Conservation (phyloP, 345 rosid species). For the Moricandia moricandioides region DNA sequence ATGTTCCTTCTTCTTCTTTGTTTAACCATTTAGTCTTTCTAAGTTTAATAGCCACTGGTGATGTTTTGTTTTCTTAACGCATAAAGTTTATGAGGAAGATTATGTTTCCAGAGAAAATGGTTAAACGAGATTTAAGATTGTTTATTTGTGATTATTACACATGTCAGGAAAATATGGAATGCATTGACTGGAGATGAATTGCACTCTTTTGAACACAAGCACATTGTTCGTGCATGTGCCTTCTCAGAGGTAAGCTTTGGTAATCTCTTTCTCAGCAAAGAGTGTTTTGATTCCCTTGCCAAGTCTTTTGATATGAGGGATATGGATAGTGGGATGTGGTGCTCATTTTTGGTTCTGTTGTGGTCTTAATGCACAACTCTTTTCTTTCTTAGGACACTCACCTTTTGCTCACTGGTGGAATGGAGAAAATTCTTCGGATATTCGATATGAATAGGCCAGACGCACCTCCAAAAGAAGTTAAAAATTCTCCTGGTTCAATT, state of each 20-base stretch:
- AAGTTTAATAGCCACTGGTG: not conserved
- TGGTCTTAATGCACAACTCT: constrained; percentile 11
- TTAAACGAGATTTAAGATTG: not conserved
- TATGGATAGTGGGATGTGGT: constrained; percentile 11
- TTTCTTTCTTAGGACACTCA: constrained; percentile 63
- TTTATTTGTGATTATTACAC: not conserved
- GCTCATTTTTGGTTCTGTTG: not conserved
- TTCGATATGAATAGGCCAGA: constrained; percentile 84
- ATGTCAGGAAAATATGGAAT: constrained; percentile 83
- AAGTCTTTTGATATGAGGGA: not conserved
- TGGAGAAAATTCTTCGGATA: constrained; percentile 86
- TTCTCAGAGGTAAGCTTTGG: constrained; percentile 64
- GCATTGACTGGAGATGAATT: constrained; percentile 83
- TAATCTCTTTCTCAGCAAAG: not conserved
- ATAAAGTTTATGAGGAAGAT: not conserved
- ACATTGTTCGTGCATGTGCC: constrained; percentile 85
- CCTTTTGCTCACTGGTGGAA: constrained; percentile 85
- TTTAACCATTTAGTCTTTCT: not conserved
- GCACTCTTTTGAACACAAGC: constrained; percentile 93
- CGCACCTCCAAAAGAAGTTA: constrained; percentile 88
- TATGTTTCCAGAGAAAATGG: not conserved
- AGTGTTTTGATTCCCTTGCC: constrained; percentile 2
- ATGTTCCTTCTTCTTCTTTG: constrained; percentile 25
- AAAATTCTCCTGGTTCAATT: constrained; percentile 79
- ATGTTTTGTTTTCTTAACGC: not conserved